These are phyloP conservation scores for Pseudogymnoascus verrucosus DNA, from an alignment of 2,329 filamentous ascomycete species.

Conservation along the genomic window DNA sequence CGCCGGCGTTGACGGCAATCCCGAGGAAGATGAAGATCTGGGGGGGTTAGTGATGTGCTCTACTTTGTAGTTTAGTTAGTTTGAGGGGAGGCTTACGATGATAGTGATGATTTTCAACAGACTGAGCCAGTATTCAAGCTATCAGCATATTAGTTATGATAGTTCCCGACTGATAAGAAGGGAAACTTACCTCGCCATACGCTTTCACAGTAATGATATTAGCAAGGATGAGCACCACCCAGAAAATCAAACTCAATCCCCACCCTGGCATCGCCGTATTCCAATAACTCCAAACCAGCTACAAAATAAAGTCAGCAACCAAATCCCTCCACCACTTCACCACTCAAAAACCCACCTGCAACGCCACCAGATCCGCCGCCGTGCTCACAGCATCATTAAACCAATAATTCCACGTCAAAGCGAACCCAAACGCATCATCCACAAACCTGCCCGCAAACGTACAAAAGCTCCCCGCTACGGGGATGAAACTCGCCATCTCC, in stretches of 20 bases:
- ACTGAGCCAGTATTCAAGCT: conserved; percentile 49
- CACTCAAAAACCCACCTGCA: conserved; percentile 30
- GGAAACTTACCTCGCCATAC: conserved; percentile 41
- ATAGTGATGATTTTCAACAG: conserved; percentile 47
- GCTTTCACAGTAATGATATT: conserved; percentile 45
- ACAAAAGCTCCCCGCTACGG: conserved; percentile 46
- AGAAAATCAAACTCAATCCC: conserved; percentile 55
- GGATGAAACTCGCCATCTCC: conserved; percentile 52
- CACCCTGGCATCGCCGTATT: conserved; percentile 54
- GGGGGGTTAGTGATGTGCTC: neutral
- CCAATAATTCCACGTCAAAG: conserved; percentile 54
- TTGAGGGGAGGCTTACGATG: conserved; percentile 27
- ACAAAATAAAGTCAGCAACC: neutral
- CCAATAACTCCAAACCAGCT: conserved; percentile 52
- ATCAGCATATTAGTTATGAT: neutral
- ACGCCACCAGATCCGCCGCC: conserved; percentile 51
- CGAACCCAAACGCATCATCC: conserved; percentile 46
- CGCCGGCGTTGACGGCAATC: conserved; percentile 52
- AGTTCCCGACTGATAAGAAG: neutral
- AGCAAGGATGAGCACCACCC: conserved; percentile 44
- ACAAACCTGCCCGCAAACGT: conserved; percentile 47
- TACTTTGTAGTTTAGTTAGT: neutral
- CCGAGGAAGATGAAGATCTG: conserved; percentile 56
- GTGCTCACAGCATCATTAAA: conserved; percentile 57
- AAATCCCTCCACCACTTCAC: neutral